Conservation (phyloP, 208 protist genomes). For the Trypanosoma avium region DNA sequence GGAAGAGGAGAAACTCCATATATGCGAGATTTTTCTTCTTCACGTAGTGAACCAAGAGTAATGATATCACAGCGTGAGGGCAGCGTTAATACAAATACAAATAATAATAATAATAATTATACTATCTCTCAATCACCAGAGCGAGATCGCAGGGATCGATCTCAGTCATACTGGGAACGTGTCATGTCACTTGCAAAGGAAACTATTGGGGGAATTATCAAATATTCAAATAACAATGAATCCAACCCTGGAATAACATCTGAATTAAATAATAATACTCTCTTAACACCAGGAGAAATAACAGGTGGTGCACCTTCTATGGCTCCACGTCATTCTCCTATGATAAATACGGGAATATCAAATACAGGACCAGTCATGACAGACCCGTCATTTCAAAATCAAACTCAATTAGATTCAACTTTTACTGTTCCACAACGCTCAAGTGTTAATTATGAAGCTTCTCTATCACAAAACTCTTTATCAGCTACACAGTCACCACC, state of each 20-base stretch:
- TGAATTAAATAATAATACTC: too few species aligned
- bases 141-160: not conserved
- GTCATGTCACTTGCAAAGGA: slow-evolving; percentile 14
- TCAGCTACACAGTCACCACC: not conserved
- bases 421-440: not conserved
- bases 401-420: not conserved
- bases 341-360: not conserved
- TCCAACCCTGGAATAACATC: too few species aligned
- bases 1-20: slow-evolving; percentile 9
- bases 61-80: not conserved
- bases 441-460: not conserved
- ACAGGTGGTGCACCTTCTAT: not conserved
- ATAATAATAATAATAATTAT: not conserved
- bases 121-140: not conserved
- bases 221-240: too few species aligned
- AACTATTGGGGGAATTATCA: not conserved
- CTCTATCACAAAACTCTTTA: too few species aligned
- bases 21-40: not conserved
- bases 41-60: not conserved
- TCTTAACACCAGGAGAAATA: too few species aligned
- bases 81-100: not conserved
- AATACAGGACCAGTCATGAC: not conserved
- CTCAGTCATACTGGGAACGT: slow-evolving; percentile 15
- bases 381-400: slow-evolving; percentile 15
- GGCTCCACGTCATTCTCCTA: not conserved